Conservation (phyloP, 2,329 filamentous ascomycete species). For the Ophiostoma sp. region DNA sequence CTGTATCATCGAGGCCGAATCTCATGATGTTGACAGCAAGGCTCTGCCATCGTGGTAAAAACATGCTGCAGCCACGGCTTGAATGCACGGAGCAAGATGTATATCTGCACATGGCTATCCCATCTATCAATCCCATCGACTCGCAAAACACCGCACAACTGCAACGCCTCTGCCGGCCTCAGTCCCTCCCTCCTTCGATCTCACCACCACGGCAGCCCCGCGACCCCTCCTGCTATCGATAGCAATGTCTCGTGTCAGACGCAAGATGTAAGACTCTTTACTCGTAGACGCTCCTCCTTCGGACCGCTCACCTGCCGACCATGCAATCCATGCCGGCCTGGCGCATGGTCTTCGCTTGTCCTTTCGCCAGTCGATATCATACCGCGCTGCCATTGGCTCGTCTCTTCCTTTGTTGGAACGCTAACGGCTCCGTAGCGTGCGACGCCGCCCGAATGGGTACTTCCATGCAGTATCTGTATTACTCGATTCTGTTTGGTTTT, state of each 20-base stretch:
- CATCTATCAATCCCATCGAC: too few relatives aligned
- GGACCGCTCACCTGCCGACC: constrained; percentile 1
- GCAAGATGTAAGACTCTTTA: not conserved
- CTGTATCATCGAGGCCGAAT: not conserved
- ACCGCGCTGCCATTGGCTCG: constrained; percentile 20
- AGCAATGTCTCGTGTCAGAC: not conserved
- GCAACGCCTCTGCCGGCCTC: constrained; percentile 1
- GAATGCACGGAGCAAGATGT: not conserved
- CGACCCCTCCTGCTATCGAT: not conserved
- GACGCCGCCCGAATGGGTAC: constrained; percentile 1
- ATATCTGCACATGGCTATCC: not conserved
- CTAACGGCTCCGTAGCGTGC: constrained; percentile 20
- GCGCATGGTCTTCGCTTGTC: not conserved
- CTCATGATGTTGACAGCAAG: not conserved
- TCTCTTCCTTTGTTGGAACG: constrained; percentile 12
- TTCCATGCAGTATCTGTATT: constrained; percentile 13
- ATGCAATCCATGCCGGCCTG: not conserved
- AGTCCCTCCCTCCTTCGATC: not conserved
- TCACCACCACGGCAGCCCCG: not conserved
- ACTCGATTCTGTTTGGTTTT: constrained; percentile 14
- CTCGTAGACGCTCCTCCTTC: constrained; percentile 2
- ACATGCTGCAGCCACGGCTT: not conserved
- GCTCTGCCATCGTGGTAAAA: not conserved
- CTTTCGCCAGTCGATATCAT: constrained; percentile 21
- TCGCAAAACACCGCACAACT: not conserved